phyloP scores from a whole-genome alignment of 768 basidiomycete genomes.

The Serendipita sp. region DNA sequence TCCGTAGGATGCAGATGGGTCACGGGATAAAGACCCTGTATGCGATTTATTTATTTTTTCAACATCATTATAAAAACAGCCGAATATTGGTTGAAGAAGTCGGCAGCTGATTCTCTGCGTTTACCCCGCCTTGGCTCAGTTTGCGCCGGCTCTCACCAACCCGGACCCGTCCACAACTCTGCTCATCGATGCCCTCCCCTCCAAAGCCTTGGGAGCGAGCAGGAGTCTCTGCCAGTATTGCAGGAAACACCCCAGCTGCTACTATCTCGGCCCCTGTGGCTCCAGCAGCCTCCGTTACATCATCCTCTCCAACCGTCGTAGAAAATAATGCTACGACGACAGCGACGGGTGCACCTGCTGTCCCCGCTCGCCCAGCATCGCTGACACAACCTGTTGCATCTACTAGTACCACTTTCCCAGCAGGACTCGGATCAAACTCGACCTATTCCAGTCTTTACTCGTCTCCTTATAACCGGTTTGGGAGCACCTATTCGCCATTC shows the following conservation, averaged over 20 bases:
- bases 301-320: constrained; percentile 17
- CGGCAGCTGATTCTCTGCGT: not conserved
- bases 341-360: constrained; percentile 22
- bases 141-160: not conserved
- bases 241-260: constrained; percentile 15
- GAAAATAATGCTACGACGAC: constrained; percentile 16
- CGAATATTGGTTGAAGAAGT: not conserved
- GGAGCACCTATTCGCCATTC: constrained; percentile 26
- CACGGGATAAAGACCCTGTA: not conserved
- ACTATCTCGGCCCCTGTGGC: constrained; percentile 12
- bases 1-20: no score
- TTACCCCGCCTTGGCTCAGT: not conserved
- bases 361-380: constrained; percentile 50
- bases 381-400: constrained; percentile 20
- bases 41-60: not conserved
- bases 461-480: constrained; percentile 29
- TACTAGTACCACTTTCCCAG: constrained; percentile 23
- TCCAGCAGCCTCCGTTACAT: constrained; percentile 14
- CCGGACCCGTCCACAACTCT: constrained; percentile 7
- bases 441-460: constrained; percentile 10
- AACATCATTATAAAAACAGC: not conserved
- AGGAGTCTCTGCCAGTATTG: constrained; percentile 23
- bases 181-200: constrained; percentile 51
- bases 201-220: constrained; percentile 82
- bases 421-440: constrained; percentile 13